These are phyloP conservation scores for Leishmania arabica DNA, from an alignment of 208 protist genomes.

Conservation along the genomic window DNA sequence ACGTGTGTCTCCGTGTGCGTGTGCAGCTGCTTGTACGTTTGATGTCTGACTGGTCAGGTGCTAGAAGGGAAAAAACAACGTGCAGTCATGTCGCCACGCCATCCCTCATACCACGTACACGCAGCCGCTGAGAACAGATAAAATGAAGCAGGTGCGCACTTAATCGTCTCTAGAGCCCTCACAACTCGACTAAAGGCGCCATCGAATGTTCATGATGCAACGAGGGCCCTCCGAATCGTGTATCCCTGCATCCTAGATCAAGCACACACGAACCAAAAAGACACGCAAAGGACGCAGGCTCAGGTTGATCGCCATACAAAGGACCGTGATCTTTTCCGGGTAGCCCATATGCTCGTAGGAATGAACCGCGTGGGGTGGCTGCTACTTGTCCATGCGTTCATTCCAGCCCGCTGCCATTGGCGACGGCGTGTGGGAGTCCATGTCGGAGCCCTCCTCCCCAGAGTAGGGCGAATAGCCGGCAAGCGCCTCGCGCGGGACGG, in stretches of 20 bases:
- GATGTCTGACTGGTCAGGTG: background rate
- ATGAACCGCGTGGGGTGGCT: background rate
- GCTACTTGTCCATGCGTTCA: constrained; percentile 2
- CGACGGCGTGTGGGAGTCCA: constrained; percentile 13
- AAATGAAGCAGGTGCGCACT: too few relatives aligned
- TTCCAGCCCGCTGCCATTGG: background rate
- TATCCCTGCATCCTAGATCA: background rate
- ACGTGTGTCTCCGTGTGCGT: background rate
- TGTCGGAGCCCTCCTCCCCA: constrained; percentile 17
- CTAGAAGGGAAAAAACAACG: background rate
- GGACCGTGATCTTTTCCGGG: background rate
- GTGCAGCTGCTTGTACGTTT: background rate
- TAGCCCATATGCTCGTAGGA: background rate
- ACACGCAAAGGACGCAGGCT: background rate
- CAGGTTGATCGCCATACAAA: background rate
- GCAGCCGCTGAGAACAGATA: background rate
- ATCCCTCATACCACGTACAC: background rate
- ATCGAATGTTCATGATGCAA: background rate
- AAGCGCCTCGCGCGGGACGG: constrained; percentile 15
- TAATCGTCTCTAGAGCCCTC: background rate
- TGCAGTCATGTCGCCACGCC: background rate
- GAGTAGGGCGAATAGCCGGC: constrained; percentile 15
- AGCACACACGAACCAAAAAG: too few relatives aligned
- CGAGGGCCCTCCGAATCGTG: background rate
- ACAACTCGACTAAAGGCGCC: background rate